Evolutionary conservation across 2,329 filamentous ascomycete species (phyloP).

Genomic region (Diaporthe capsici): DNA sequence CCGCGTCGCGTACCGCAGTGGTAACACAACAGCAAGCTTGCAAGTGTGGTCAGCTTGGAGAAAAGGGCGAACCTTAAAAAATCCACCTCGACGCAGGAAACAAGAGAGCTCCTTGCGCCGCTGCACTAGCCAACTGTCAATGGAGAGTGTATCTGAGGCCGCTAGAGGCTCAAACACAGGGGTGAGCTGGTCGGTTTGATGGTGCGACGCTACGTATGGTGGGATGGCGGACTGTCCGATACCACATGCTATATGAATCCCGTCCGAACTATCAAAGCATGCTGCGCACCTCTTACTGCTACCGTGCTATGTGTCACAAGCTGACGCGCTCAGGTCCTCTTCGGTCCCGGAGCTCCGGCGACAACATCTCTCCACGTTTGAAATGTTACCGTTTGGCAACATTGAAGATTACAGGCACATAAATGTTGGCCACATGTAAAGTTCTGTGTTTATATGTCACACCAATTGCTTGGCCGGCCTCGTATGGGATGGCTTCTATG

Average conservation of each 20-base stretch:
- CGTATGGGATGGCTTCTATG: not conserved
- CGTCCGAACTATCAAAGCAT: constrained; percentile 29
- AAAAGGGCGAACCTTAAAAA: constrained; percentile 17
- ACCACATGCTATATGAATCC: constrained; percentile 5
- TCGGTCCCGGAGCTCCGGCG: constrained; percentile 23
- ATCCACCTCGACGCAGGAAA: not conserved
- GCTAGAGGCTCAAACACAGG: constrained; percentile 38
- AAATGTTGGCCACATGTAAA: not conserved
- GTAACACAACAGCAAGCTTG: constrained; percentile 2
- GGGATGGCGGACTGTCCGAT: constrained; percentile 22
- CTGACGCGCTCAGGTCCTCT: constrained; percentile 23
- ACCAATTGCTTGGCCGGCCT: not conserved
- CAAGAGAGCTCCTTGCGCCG: not conserved
- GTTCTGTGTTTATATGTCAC: not conserved
- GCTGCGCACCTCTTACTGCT: not conserved
- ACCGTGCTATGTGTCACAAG: constrained; percentile 25
- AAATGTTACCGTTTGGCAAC: not conserved
- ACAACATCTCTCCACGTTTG: not conserved
- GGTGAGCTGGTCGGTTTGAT: constrained; percentile 29
- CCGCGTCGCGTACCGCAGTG: constrained; percentile 5
- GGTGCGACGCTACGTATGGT: constrained; percentile 39
- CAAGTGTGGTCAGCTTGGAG: not conserved
- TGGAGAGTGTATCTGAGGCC: constrained; percentile 17
- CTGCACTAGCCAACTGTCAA: constrained; percentile 23
- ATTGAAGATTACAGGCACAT: not conserved